Percentiles rank a stretch among this genome's conserved stretches.
phyloP scores from a whole-genome alignment of 768 basidiomycete species.

The Mycena capillaripes region DNA sequence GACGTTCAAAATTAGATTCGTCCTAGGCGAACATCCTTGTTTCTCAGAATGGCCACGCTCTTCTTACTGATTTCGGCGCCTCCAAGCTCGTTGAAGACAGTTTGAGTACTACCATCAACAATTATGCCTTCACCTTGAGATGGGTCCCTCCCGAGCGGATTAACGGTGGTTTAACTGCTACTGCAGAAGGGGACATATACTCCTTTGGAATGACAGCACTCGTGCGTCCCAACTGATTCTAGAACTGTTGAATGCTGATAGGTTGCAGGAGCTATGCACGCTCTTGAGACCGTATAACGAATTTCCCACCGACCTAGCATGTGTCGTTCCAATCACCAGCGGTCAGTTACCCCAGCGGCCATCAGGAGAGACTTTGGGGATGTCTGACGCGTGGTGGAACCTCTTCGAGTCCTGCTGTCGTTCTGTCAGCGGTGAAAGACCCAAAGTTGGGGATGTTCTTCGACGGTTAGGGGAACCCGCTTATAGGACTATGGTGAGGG shows the following conservation, averaged over 20 bases:
- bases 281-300: not conserved
- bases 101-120: not conserved
- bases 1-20: not conserved
- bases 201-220: conserved; percentile 1
- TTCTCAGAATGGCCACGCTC: not conserved
- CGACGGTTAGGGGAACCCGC: not conserved
- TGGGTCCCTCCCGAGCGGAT: not conserved
- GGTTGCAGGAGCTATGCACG: not conserved
- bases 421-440: not conserved
- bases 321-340: not conserved
- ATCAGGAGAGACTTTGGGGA: not conserved
- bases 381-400: not conserved
- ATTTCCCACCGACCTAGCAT: not conserved
- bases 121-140: not conserved
- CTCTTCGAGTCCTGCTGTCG: not conserved
- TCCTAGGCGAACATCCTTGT: not conserved
- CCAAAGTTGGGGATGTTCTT: not conserved
- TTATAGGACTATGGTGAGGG: not conserved
- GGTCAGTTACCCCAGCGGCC: not conserved
- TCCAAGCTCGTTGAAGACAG: not conserved
- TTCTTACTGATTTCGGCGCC: not conserved
- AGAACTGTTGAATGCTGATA: not conserved
- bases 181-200: not conserved
- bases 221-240: not conserved
- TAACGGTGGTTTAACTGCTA: not conserved